Evolutionary conservation across 805 yeast species (phyloP).

Genomic region (Saturnispora besseyi): DNA sequence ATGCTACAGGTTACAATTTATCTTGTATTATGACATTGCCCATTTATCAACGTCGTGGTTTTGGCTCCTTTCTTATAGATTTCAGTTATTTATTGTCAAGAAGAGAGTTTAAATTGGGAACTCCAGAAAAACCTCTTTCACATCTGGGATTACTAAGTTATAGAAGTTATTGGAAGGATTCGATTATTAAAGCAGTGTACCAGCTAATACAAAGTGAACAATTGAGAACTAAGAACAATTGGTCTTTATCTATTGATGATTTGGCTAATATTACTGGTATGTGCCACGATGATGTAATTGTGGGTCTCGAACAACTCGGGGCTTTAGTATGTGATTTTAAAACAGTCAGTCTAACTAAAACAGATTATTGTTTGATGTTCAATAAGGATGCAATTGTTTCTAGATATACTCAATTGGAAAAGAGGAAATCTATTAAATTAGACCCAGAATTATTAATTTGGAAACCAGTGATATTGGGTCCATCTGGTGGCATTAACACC

Average conservation of each 20-base stretch:
- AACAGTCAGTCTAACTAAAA: slow-evolving; percentile 32
- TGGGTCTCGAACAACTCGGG: slow-evolving; percentile 71
- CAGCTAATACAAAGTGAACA: slow-evolving; percentile 2
- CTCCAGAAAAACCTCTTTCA: slow-evolving; percentile 92
- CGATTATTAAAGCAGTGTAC: slow-evolving; percentile 45
- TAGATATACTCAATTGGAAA: slow-evolving; percentile 42
- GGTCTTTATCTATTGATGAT: slow-evolving; percentile 43
- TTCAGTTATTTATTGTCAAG: slow-evolving; percentile 76
- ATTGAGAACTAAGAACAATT: not conserved
- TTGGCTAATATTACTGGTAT: slow-evolving; percentile 71
- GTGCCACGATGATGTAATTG: slow-evolving; percentile 77
- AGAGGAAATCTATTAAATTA: slow-evolving; percentile 43
- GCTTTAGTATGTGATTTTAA: slow-evolving; percentile 34
- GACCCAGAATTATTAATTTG: slow-evolving; percentile 52
- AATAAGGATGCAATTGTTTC: slow-evolving; percentile 36
- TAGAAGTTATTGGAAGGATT: slow-evolving; percentile 74
- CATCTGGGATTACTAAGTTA: slow-evolving; percentile 81
- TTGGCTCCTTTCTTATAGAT: slow-evolving; percentile 81
- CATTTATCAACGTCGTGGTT: slow-evolving; percentile 77
- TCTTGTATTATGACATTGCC: slow-evolving; percentile 90
- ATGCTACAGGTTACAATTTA: slow-evolving; percentile 69
- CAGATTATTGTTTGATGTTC: slow-evolving; percentile 44
- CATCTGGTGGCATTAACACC: slow-evolving; percentile 75
- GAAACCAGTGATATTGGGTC: slow-evolving; percentile 80
- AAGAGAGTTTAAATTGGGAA: slow-evolving; percentile 70